These are phyloP conservation scores for Cryphonectria carpinicola DNA, from an alignment of 2,329 filamentous ascomycete species.

Conservation along the genomic window DNA sequence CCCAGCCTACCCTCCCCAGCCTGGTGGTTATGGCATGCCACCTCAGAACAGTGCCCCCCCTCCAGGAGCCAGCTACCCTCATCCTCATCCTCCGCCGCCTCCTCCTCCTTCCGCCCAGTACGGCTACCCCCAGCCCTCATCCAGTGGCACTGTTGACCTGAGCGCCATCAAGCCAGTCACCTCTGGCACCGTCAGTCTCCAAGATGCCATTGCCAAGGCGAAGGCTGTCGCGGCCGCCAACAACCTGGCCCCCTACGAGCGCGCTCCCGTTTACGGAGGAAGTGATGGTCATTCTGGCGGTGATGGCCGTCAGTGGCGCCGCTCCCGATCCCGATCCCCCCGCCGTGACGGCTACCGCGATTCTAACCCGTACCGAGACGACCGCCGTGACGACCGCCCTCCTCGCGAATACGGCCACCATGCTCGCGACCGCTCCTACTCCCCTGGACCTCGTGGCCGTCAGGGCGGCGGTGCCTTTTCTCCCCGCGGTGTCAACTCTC, in stretches of 20 bases:
- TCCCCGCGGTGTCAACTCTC: slow-evolving; percentile 56
- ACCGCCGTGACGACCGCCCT: slow-evolving; percentile 70
- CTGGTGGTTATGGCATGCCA: slow-evolving; percentile 24
- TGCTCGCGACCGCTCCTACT: slow-evolving; percentile 70
- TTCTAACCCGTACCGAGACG: slow-evolving; percentile 83
- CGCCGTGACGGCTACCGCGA: slow-evolving; percentile 74
- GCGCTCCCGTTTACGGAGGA: slow-evolving; percentile 50
- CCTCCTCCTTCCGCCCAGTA: slow-evolving; percentile 30
- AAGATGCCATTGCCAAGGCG: slow-evolving; percentile 83
- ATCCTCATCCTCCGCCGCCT: background rate
- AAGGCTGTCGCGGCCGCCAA: slow-evolving; percentile 81
- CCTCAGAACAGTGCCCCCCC: slow-evolving; percentile 14
- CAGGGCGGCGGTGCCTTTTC: slow-evolving; percentile 58
- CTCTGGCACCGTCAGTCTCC: slow-evolving; percentile 80
- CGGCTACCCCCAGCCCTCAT: slow-evolving; percentile 64
- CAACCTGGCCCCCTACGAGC: slow-evolving; percentile 68
- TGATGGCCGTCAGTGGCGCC: slow-evolving; percentile 61
- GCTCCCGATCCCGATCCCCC: slow-evolving; percentile 74
- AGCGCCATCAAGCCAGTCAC: slow-evolving; percentile 78
- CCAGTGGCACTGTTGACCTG: slow-evolving; percentile 77
- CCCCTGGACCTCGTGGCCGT: slow-evolving; percentile 59
- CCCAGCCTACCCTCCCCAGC: slow-evolving; percentile 25
- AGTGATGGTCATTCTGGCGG: slow-evolving; percentile 40
- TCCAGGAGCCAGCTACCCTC: slow-evolving; percentile 21
- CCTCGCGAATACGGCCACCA: slow-evolving; percentile 63